Conservation (phyloP, 345 rosid genomes). For the Camelina sativa region DNA sequence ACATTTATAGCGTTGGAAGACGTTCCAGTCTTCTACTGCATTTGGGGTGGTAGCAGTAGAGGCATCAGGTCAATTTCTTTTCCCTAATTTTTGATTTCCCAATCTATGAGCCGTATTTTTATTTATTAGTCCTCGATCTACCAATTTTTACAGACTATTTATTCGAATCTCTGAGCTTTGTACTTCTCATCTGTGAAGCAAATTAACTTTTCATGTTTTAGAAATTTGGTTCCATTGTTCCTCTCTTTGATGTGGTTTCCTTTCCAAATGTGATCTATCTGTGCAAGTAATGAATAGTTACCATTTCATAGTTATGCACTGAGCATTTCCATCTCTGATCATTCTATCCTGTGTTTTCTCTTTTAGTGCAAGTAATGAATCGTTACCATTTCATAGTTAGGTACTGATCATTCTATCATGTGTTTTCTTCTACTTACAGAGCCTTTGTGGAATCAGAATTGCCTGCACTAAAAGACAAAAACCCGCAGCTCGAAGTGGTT, state of each 20-base stretch:
- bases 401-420: neutral
- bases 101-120: too few relatives aligned
- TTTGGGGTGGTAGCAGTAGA: conserved; percentile 96
- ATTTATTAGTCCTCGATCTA: neutral
- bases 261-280: neutral
- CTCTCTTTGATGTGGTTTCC: conserved; percentile 3
- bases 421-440: conserved; percentile 40
- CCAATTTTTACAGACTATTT: neutral
- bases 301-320: too few relatives aligned
- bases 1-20: too few relatives aligned
- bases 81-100: neutral
- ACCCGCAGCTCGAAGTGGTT: conserved; percentile 80
- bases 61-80: conserved; percentile 65
- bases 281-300: too few relatives aligned
- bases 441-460: conserved; percentile 85
- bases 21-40: too few relatives aligned
- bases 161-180: neutral
- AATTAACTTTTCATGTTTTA: neutral
- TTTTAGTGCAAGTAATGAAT: too few relatives aligned
- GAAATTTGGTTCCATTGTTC: neutral
- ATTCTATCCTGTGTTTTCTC: too few relatives aligned
- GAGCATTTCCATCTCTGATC: too few relatives aligned
- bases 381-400: conserved; percentile 4
- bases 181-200: neutral
- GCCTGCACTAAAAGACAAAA: conserved; percentile 62